Evolutionary conservation across 2,329 filamentous ascomycete species (phyloP), one percentile per base, ranked within the genome.

Genomic region (Pseudopyricularia javanii): DNA sequence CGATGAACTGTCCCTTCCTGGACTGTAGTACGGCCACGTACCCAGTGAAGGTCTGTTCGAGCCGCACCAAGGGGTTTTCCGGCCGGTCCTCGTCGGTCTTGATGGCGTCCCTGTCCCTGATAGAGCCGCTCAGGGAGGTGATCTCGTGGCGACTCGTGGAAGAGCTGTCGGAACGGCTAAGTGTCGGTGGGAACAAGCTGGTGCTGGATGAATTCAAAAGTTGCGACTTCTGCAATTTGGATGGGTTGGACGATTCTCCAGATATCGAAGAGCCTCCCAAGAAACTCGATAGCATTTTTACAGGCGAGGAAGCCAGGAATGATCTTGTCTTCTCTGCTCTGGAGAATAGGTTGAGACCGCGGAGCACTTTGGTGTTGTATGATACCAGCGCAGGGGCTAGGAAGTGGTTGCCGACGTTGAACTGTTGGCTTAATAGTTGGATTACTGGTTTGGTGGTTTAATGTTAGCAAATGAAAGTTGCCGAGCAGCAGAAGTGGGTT

Each of bases 241-340:
- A 20, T 2, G 53, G 32, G 4, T 34, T n/a, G 9, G 30, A 22
- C 12, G 51, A 47, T 24, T 37, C 47, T 47, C 40, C 54, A 30
- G 48, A 49, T 2, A 72, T 74, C 33, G 74, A 66, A 17, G 68
- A 75, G 24, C 81, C 79, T 33, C 81, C 79, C 60, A 94, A 81
- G 52, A 96, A 80, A 62, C 79, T 95, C 0, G 91, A 94, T 15
- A 97, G 74, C 62, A 95, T 76, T 65, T 96, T 97, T 49, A 94
- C 88, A 0, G 91, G 91, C 1, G 91, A 96, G n/a, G 85, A 80
- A 4, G 83, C 82, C 9, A 91, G 76, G 62, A 88, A 87, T 1
- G 82, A 83, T 53, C 78, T 78, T 11, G 80, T 78, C 64, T 80
- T 86, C 61, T 83, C 80, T 0, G 78, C 74, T 40, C 83, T 78